Percentiles rank a stretch among this genome's conserved stretches.
Evolutionary conservation across 2,329 filamentous ascomycete genomes (phyloP).

Genomic region (Cercospora zeina): DNA sequence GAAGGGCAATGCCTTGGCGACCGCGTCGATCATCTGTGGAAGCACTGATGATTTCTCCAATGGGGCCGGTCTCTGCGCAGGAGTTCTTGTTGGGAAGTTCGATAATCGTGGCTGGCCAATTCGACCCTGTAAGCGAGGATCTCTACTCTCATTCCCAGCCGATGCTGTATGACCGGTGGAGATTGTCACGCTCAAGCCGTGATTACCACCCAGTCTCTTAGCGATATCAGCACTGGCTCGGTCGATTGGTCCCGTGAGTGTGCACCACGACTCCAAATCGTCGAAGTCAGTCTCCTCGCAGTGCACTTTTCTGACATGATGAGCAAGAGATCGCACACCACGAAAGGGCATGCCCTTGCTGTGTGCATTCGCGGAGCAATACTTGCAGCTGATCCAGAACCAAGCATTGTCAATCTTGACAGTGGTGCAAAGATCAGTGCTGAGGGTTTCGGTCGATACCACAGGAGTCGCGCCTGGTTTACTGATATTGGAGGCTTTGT

Average conservation of each 20-base stretch:
- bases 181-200: too few relatives aligned
- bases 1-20: too few relatives aligned
- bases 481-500: background rate
- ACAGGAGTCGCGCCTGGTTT: too few relatives aligned
- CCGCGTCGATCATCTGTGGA: too few relatives aligned
- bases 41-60: too few relatives aligned
- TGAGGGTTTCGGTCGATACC: too few relatives aligned
- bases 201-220: background rate
- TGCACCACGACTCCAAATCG: background rate
- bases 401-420: background rate
- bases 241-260: background rate
- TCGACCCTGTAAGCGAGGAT: background rate
- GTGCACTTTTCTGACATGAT: background rate
- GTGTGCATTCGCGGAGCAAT: background rate
- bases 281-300: background rate
- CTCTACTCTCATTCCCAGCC: background rate
- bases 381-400: background rate
- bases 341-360: background rate
- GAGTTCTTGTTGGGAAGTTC: too few relatives aligned
- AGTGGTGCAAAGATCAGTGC: background rate
- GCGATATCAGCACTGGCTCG: background rate
- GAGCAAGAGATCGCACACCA: background rate
- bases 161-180: background rate
- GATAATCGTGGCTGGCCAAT: too few relatives aligned
- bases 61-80: too few relatives aligned